Base-by-base conservation (phyloP, 805 yeast genomes). In the Kregervanrija pseudodelftensis region DNA sequence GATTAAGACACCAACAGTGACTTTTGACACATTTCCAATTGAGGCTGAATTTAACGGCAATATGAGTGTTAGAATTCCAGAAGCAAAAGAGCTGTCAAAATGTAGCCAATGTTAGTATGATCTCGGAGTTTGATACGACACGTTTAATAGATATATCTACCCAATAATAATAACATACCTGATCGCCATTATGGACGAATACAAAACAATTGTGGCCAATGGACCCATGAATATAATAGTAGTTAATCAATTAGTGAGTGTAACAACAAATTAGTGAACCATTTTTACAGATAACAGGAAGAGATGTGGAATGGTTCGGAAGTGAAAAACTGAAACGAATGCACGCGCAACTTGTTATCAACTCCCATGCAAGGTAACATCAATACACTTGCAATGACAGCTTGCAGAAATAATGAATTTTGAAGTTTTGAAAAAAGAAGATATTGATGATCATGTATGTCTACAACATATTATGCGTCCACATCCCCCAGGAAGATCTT, bases 1-100 rank as follows among this genome's bases (percentile, higher is more conserved):
- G 5, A 81, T 63, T 42, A 82, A 66, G 15, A 82, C 63, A 1
- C 88, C 88, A 52, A 73, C 69, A 43, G 84, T 79, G 40, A 80
- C 62, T 11, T 72, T 63, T 2, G 85, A 73, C 5, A 77, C 58
- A 35, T 56, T 51, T 32, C 66, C 60, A 35, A 75, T 54, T 38
- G 57, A 58, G 11, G 51, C 42, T 1, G 61, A 54, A 3, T 60
- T 48, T n/a, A 58, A 42, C 3, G 49, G 44, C 13, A 58, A 33
- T 1, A 55, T 36, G 8, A 62, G 36, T 2, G 67, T 66, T 11
- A 61, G 42, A 30, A 60, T 38, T 8, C 67, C 65, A 12, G 63
- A 55, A 1, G 53, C 13, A 36, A 58, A 57, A 16, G 64, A 61
- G 42, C 64, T 54, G 36, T 22, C 28, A 22, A 22, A 12, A 34